These are phyloP conservation scores for Xylaria scruposa DNA, from an alignment of 495 filamentous ascomycete genomes.

Conservation along the genomic window DNA sequence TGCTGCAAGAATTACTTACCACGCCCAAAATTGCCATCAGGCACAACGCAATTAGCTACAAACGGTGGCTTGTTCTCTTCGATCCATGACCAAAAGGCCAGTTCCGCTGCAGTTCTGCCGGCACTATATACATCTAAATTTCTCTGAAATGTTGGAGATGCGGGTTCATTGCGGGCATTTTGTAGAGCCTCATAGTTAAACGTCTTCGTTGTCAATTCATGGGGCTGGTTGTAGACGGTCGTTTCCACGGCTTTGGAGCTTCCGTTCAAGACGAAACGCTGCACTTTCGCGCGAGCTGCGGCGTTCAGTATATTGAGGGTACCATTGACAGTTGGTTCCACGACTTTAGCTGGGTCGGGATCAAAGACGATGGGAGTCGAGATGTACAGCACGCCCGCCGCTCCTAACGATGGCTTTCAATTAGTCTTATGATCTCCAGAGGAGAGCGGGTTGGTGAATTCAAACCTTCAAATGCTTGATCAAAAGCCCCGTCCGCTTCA, in stretches of 20 bases:
- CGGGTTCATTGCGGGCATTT: background rate
- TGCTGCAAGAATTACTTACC: background rate
- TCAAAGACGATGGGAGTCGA: background rate
- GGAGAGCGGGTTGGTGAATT: background rate
- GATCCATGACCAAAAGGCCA: background rate
- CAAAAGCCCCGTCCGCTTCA: background rate
- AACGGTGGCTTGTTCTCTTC: background rate
- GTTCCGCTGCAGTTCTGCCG: background rate
- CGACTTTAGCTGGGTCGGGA: background rate
- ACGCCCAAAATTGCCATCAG: background rate
- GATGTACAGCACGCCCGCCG: background rate
- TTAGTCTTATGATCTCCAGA: background rate
- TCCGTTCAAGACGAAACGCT: background rate
- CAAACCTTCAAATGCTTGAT: background rate
- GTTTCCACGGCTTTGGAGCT: background rate
- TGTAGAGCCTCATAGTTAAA: background rate
- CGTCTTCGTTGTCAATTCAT: background rate
- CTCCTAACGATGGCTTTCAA: background rate
- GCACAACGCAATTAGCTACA: background rate
- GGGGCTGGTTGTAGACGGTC: background rate
- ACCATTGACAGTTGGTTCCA: background rate
- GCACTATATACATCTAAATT: background rate
- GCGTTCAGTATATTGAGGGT: background rate
- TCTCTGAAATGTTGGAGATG: background rate
- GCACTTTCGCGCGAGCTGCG: background rate